Base-by-base conservation (phyloP, 2,329 filamentous ascomycete species). In the Diaporthe citri region DNA sequence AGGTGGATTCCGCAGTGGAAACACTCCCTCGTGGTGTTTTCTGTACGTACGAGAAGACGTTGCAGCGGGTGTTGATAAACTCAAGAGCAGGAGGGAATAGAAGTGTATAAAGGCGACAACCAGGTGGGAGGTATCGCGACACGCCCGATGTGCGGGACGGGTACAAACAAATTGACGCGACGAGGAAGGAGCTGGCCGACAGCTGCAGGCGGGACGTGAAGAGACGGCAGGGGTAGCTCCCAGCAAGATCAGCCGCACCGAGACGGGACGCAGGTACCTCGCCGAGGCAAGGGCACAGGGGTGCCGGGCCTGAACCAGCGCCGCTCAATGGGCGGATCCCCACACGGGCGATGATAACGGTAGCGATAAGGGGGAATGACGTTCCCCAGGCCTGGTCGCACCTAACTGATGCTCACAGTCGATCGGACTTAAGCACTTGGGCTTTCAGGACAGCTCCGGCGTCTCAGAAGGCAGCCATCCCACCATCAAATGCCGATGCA, bases 361-460 rank as follows among this genome's bases (percentile, higher is more conserved):
- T 2, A 7, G 39, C 15, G 64, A 52, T 67, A 52, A 52, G 31
- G 59, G 41, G 34, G 46, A 28, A 72, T 66, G 71, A 72, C 71
- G 71, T 72, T 69, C 25, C 10, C 13, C 41, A 22, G 48, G n/a
- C 34, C 34, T 22, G 41, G 48, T 41, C 15, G 64, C 64, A 22
- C 64, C 46, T 34, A 69, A 55, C 48, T 36, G 62, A 52, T 39
- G 28, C 22, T 43, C 43, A 17, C 43, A 5, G 41, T 36, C 39
- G 46, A 12, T 74, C 76, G 74, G 77, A 76, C 57, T 77, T 78
- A 75, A 73, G 77, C 71, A 72, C 48, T 62, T 31, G 25, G 56
- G 31, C 52, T 69, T 75, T 66, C 67, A 55, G 71, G 52, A 62
- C 76, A 78, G 72, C 73, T 77, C 77, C 75, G 75, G 46, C 34